phyloP scores from a whole-genome alignment of 495 filamentous ascomycete species.

The Aspergillus bridgeri region DNA sequence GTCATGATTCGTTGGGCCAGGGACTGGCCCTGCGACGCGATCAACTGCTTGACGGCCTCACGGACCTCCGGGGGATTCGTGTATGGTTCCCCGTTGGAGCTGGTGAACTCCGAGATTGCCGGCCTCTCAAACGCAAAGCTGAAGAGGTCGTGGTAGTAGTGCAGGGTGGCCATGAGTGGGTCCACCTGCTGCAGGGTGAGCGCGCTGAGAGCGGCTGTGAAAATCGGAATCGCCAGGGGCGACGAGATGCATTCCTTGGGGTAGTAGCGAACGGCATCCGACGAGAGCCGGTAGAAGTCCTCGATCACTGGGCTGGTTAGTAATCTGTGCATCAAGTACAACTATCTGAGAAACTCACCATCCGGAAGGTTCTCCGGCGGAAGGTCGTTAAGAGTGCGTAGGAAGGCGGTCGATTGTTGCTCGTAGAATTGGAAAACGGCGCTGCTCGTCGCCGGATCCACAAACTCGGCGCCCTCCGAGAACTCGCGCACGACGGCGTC shows the following conservation, averaged over 20 bases:
- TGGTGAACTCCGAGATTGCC: constrained; percentile 63
- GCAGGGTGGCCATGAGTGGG: constrained; percentile 83
- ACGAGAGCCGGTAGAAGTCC: constrained; percentile 92
- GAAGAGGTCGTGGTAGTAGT: constrained; percentile 90
- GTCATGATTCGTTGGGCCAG: constrained; percentile 83
- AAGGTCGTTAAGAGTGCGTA: constrained; percentile 83
- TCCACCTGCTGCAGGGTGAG: constrained; percentile 86
- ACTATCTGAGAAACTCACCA: constrained; percentile 38
- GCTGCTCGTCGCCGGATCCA: constrained; percentile 78
- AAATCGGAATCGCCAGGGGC: constrained; percentile 71
- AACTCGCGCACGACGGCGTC: constrained; percentile 94
- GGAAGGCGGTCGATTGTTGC: constrained; percentile 81
- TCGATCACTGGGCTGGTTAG: constrained; percentile 69
- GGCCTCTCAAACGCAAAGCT: constrained; percentile 79
- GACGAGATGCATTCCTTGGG: constrained; percentile 77
- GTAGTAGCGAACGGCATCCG: constrained; percentile 89
- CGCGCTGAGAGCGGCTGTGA: constrained; percentile 80
- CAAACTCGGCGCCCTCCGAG: constrained; percentile 77
- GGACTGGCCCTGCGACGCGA: constrained; percentile 67
- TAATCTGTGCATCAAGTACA: not conserved
- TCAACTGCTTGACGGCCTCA: constrained; percentile 65
- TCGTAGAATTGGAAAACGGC: constrained; percentile 94
- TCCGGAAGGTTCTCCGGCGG: constrained; percentile 86
- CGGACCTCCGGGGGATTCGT: constrained; percentile 62
- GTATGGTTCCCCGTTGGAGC: constrained; percentile 37